phyloP scores from a whole-genome alignment of 768 basidiomycete genomes.

The Boletellus ananas region DNA sequence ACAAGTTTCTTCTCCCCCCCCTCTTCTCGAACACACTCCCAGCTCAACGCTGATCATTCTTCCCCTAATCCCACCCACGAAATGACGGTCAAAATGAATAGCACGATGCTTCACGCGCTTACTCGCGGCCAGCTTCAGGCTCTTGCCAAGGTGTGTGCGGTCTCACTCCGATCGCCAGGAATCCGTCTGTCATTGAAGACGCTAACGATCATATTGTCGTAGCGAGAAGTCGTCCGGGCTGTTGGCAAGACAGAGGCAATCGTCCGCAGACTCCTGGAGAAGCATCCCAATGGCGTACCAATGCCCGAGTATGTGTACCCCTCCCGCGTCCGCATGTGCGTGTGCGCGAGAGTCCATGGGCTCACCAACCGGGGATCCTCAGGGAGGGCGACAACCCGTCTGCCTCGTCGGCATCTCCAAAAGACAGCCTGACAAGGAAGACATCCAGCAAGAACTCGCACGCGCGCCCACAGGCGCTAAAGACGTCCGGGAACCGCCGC shows the following conservation, averaged over 20 bases:
- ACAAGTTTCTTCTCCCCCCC: not conserved
- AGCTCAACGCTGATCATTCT: not conserved
- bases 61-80: not conserved
- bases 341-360: not conserved
- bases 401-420: conserved; percentile 1
- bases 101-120: conserved; percentile 18
- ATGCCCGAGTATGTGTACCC: conserved; percentile 5
- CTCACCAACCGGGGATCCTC: not conserved
- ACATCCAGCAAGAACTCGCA: not conserved
- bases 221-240: conserved; percentile 27
- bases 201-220: not conserved
- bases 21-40: not conserved
- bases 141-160: conserved; percentile 21
- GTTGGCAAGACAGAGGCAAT: conserved; percentile 28
- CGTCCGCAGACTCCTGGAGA: conserved; percentile 22
- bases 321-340: not conserved
- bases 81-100: conserved; percentile 12
- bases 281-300: conserved; percentile 27
- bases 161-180: not conserved
- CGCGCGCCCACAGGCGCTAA: not conserved
- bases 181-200: not conserved
- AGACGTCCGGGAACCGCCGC: not conserved
- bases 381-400: conserved; percentile 5
- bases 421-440: not conserved
- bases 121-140: conserved; percentile 21